Base-by-base conservation (phyloP, 2,329 filamentous ascomycete species). In the Penicillium sclerotigenum region DNA sequence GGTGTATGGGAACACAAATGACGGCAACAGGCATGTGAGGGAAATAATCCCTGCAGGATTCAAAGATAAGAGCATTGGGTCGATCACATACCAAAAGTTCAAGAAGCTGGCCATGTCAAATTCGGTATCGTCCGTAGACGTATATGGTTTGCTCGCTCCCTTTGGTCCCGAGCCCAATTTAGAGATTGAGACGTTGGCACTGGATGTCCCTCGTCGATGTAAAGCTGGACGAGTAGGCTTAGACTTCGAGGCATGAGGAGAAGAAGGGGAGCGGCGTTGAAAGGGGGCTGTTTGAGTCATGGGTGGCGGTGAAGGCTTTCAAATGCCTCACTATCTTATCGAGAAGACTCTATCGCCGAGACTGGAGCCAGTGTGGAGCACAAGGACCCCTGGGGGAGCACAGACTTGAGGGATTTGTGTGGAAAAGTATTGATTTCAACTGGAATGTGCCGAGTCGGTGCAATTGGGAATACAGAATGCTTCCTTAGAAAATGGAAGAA, bases 21-120 rank as follows among this genome's bases (percentile, higher is more conserved):
- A 58, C 55, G 56, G 56, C 43, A 56, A 41, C 36, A 43, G 53
- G 64, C 54, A 64, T 64, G 64, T 52, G 59, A 56, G 51, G 54
- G 46, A 52, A 20, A 33, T 47, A 47, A 43, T 45, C 60, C 58
- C 52, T 59, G 60, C 58, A 58, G 52, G 54, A 46, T 56, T 54
- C 54, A 65, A 52, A 65, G 51, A 65, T 64, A 61, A 60, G 54
- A 52, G 48, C 24, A n/a, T 47, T 38, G 41, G 38, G 45, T 46
- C 4, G 33, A 33, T 45, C 26, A 69, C 74, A 62, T 73, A 78
- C 75, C 75, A 78, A 63, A 73, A 78, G 57, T 77, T 76, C 42
- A 77, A 62, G 46, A 78, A 78, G 59, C 73, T 76, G 42, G 75
- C 71, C 75, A 78, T 78, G 50, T 75, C 73, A 56, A 64, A 55